These are phyloP conservation scores for Pleochaeta shiraiana DNA, from an alignment of 2,329 filamentous ascomycete genomes.

Conservation along the genomic window DNA sequence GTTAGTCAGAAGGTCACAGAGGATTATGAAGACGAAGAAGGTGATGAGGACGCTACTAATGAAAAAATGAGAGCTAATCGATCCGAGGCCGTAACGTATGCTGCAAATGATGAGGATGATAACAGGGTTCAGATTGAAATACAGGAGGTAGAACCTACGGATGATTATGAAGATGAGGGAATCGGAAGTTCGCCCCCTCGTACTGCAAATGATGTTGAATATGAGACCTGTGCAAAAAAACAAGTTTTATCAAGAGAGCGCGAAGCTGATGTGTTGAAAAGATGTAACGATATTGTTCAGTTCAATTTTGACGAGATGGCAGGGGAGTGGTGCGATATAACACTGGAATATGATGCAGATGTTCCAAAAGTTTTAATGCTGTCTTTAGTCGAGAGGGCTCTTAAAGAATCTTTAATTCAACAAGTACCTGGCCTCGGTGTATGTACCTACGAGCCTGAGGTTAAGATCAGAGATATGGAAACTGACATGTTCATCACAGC, in stretches of 20 bases:
- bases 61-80: slow-evolving; percentile 58
- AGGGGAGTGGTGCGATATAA: slow-evolving; percentile 59
- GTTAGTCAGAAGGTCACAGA: slow-evolving; percentile 20
- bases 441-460: slow-evolving; percentile 43
- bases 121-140: slow-evolving; percentile 46
- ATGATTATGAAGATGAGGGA: slow-evolving; percentile 34
- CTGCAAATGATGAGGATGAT: slow-evolving; percentile 83
- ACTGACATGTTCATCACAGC: slow-evolving; percentile 29
- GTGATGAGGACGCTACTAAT: slow-evolving; percentile 55
- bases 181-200: slow-evolving; percentile 28
- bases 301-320: slow-evolving; percentile 61
- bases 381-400: slow-evolving; percentile 64
- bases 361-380: slow-evolving; percentile 88
- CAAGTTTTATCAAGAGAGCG: slow-evolving; percentile 20
- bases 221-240: slow-evolving; percentile 14
- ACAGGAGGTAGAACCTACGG: slow-evolving; percentile 34
- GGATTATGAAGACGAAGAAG: slow-evolving; percentile 40
- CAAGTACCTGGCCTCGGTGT: slow-evolving; percentile 57
- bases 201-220: slow-evolving; percentile 16
- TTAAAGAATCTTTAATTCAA: slow-evolving; percentile 63
- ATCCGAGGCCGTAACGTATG: slow-evolving; percentile 67
- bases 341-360: slow-evolving; percentile 57
- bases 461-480: slow-evolving; percentile 27
- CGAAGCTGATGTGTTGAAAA: slow-evolving; percentile 40
- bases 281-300: slow-evolving; percentile 42